Evolutionary conservation across 2,329 filamentous ascomycete genomes (phyloP).

Genomic region (Bipolaris sorokiniana): DNA sequence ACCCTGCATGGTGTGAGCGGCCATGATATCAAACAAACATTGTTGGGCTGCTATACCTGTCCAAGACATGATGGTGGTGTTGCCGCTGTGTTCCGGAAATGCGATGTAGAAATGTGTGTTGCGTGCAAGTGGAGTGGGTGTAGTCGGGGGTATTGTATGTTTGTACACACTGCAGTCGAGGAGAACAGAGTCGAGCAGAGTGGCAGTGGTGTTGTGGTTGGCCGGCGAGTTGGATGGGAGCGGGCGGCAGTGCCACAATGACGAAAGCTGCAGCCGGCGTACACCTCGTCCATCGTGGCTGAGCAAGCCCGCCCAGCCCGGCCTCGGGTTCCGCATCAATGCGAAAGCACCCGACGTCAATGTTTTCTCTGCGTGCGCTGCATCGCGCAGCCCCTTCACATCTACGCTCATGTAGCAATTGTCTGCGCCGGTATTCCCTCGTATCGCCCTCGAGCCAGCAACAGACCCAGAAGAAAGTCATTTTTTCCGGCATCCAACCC

Average conservation of each 20-base stretch:
- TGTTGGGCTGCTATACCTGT: conserved; percentile 59
- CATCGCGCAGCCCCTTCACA: conserved; percentile 22
- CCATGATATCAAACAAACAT: conserved; percentile 9
- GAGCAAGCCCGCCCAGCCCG: conserved; percentile 10
- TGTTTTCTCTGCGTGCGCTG: conserved; percentile 29
- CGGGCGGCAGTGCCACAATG: conserved; percentile 37
- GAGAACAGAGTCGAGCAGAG: conserved; percentile 3
- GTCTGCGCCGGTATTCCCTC: conserved; percentile 15
- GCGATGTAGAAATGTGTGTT: not conserved
- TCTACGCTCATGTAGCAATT: conserved; percentile 14
- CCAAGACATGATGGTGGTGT: conserved; percentile 52
- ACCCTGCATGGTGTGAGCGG: conserved; percentile 60
- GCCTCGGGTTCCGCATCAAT: conserved; percentile 4
- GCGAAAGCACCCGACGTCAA: conserved; percentile 22
- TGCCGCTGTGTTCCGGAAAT: conserved; percentile 5
- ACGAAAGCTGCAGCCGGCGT: conserved; percentile 25
- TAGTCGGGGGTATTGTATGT: not conserved
- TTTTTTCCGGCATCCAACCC: conserved; percentile 97
- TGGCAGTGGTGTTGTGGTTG: conserved; percentile 19
- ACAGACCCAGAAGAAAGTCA: conserved; percentile 36
- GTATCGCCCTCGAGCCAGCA: not conserved
- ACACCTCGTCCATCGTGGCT: conserved; percentile 18
- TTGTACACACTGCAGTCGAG: not conserved
- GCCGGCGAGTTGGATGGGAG: conserved; percentile 16
- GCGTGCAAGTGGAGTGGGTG: not conserved